These are phyloP conservation scores for Kluyveromyces nonfermentans DNA, from an alignment of 805 yeast species.

Conservation along the genomic window DNA sequence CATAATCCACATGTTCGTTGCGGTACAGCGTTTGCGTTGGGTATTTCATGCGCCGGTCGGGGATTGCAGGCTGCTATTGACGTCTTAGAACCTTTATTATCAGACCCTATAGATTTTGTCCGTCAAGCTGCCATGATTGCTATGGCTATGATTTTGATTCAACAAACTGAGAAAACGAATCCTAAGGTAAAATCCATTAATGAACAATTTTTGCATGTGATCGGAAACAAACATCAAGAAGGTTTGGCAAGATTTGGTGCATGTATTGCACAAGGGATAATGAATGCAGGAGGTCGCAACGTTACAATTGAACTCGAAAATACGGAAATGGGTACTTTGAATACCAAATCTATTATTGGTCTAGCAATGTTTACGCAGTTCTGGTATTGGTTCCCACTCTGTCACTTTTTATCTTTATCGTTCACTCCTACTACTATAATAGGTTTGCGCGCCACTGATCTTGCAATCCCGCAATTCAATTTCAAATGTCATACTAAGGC, in stretches of 20 bases:
- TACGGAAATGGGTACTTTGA: slow-evolving; percentile 78
- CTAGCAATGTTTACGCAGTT: slow-evolving; percentile 81
- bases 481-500: slow-evolving; percentile 75
- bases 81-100: slow-evolving; percentile 82
- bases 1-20: slow-evolving; percentile 98
- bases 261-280: slow-evolving; percentile 90
- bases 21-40: slow-evolving; percentile 95
- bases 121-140: slow-evolving; percentile 97
- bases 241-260: slow-evolving; percentile 98
- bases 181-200: slow-evolving; percentile 75
- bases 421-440: slow-evolving; percentile 87
- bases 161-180: slow-evolving; percentile 72
- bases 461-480: slow-evolving; percentile 77
- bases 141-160: slow-evolving; percentile 79
- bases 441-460: slow-evolving; percentile 69
- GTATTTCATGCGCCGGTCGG: slow-evolving; percentile 95
- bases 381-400: slow-evolving; percentile 98
- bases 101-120: slow-evolving; percentile 93
- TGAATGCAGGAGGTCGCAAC: slow-evolving; percentile 98
- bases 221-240: slow-evolving; percentile 85
- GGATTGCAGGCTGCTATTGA: slow-evolving; percentile 83
- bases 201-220: slow-evolving; percentile 64
- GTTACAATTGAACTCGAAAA: slow-evolving; percentile 91
- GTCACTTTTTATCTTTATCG: slow-evolving; percentile 86
- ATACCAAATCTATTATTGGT: slow-evolving; percentile 87